Evolutionary conservation across 257 asterid genomes (phyloP).

Genomic region (Solanum sparsipilum): DNA sequence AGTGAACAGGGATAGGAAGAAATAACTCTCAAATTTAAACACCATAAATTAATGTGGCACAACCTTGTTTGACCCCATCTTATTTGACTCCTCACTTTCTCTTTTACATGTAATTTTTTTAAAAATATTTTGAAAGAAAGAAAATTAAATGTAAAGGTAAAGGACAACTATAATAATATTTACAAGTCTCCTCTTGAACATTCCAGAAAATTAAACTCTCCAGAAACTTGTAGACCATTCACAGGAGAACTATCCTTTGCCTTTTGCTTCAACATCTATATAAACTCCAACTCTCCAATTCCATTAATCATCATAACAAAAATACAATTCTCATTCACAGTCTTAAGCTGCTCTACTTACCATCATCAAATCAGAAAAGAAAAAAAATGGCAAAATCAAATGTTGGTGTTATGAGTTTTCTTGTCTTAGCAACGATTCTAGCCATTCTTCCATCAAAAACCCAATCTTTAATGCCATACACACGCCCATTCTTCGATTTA

Average conservation of each 20-base stretch:
- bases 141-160: neutral
- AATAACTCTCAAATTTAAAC: too few species aligned
- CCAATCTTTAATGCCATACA: constrained; percentile 16
- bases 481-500: constrained; percentile 9
- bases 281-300: neutral
- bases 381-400: constrained; percentile 1
- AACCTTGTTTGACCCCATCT: too few species aligned
- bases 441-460: neutral
- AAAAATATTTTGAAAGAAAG: neutral
- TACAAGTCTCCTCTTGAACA: neutral
- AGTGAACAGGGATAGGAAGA: too few species aligned
- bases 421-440: neutral
- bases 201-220: neutral
- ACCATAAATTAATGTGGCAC: too few species aligned
- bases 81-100: too few species aligned
- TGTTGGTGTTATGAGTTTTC: neutral
- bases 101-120: too few species aligned
- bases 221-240: neutral
- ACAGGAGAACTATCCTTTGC: neutral
- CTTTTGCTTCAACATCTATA: neutral
- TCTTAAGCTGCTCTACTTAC: neutral
- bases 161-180: neutral
- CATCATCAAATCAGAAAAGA: neutral
- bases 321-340: neutral
- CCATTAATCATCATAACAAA: neutral